A percentile compares a stretch with the other conserved stretches of the same genome.
Conservation (phyloP, 139 green algal genomes). For the Asterochloris erici region DNA sequence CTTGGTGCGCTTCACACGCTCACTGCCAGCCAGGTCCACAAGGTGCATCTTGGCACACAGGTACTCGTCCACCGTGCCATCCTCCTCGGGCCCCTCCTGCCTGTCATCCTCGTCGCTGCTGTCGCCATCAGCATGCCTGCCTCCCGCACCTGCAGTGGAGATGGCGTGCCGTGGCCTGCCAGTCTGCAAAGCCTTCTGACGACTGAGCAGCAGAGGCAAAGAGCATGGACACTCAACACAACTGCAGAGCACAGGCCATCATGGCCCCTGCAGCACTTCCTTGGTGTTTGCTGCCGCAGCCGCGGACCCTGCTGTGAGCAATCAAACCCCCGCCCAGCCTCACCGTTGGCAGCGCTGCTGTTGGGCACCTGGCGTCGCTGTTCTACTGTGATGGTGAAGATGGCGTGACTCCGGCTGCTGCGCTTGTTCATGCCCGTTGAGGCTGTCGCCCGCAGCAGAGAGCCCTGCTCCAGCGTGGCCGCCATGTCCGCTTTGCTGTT, state of each 20-base stretch:
- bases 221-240: too few relatives aligned
- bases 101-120: slow-evolving; percentile 13
- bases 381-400: slow-evolving; percentile 97
- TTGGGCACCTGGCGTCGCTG: slow-evolving; percentile 63
- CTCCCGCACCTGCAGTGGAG: background rate
- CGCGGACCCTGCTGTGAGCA: background rate
- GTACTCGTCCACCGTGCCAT: slow-evolving; percentile 60
- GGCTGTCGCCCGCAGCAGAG: slow-evolving; percentile 72
- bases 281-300: too few relatives aligned
- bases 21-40: slow-evolving; percentile 84
- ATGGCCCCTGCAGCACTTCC: background rate
- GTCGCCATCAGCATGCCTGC: background rate
- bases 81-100: slow-evolving; percentile 28
- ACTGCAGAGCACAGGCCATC: background rate
- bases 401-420: slow-evolving; percentile 87
- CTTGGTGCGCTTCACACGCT: slow-evolving; percentile 92
- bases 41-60: slow-evolving; percentile 94
- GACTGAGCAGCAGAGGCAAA: too few relatives aligned
- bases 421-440: slow-evolving; percentile 90
- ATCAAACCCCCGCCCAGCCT: background rate
- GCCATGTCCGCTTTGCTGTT: slow-evolving; percentile 71
- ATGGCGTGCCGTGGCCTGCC: background rate
- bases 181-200: background rate
- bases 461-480: slow-evolving; percentile 67
- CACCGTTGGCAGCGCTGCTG: background rate